phyloP scores from a whole-genome alignment of 768 basidiomycete species.

The Mycena chlorophos region DNA sequence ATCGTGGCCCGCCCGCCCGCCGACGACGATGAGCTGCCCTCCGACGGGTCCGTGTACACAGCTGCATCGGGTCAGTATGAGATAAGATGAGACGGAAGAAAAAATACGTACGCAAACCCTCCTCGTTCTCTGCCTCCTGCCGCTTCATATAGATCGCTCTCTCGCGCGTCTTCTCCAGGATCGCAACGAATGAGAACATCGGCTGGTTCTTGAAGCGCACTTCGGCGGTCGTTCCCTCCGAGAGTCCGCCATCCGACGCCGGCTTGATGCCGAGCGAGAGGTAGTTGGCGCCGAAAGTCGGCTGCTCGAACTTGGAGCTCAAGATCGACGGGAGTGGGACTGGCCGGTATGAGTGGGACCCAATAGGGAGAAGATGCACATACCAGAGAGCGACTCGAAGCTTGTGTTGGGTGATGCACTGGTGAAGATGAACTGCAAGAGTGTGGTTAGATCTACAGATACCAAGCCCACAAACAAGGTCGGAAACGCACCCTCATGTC shows the following conservation, averaged over 20 bases:
- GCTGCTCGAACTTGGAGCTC: conserved; percentile 74
- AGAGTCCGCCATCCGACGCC: conserved; percentile 64
- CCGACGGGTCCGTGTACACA: conserved; percentile 46
- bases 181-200: conserved; percentile 72
- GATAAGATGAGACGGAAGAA: conserved; percentile 2
- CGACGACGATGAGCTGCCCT: conserved; percentile 39
- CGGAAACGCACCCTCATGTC: conserved; percentile 69
- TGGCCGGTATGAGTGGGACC: conserved; percentile 19
- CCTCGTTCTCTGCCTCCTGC: conserved; percentile 56
- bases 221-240: conserved; percentile 62
- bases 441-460: neutral
- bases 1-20: conserved; percentile 39
- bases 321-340: conserved; percentile 66
- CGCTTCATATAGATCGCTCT: conserved; percentile 73
- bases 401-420: conserved; percentile 33
- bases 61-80: conserved; percentile 30
- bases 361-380: neutral
- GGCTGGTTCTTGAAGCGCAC: conserved; percentile 66
- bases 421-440: conserved; percentile 62
- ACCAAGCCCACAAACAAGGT: too few species aligned
- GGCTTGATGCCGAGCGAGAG: conserved; percentile 68
- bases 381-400: conserved; percentile 48
- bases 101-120: conserved; percentile 57
- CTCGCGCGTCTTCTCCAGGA: conserved; percentile 78
- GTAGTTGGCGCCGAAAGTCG: conserved; percentile 69